A percentile compares a stretch with the other conserved stretches of the same genome.
phyloP scores from a whole-genome alignment of 2,329 filamentous ascomycete genomes.

The Berkeleyomyces basicola region DNA sequence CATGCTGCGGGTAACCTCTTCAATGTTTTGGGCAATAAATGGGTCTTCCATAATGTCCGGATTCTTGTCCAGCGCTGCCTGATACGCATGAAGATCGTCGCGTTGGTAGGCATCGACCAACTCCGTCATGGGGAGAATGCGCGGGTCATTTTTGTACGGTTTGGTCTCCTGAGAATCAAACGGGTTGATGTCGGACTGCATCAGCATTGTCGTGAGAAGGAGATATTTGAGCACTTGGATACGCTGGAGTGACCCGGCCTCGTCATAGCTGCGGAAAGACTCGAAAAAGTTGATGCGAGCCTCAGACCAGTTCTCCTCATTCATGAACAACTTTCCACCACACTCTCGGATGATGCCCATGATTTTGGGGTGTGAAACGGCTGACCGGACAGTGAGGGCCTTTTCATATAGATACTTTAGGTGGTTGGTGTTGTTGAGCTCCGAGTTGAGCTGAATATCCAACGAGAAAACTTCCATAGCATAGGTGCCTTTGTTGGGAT shows the following conservation, averaged over 20 bases:
- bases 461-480: slow-evolving; percentile 89
- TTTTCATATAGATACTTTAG: slow-evolving; percentile 84
- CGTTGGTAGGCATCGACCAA: slow-evolving; percentile 92
- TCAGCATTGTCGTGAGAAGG: slow-evolving; percentile 91
- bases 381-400: slow-evolving; percentile 83
- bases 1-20: slow-evolving; percentile 96
- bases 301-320: slow-evolving; percentile 97
- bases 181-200: slow-evolving; percentile 96
- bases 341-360: slow-evolving; percentile 99
- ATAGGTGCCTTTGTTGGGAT: slow-evolving; percentile 92
- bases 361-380: slow-evolving; percentile 93
- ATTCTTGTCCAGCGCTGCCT: slow-evolving; percentile 72
- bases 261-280: slow-evolving; percentile 96
- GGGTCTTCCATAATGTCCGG: slow-evolving; percentile 78
- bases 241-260: slow-evolving; percentile 76
- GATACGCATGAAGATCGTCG: slow-evolving; percentile 85
- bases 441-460: slow-evolving; percentile 97
- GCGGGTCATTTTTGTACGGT: slow-evolving; percentile 88
- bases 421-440: slow-evolving; percentile 94
- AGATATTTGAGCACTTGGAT: slow-evolving; percentile 97
- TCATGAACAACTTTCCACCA: slow-evolving; percentile 99
- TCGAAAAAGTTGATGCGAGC: slow-evolving; percentile 97
- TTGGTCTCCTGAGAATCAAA: slow-evolving; percentile 99
- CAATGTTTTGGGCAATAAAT: slow-evolving; percentile 97
- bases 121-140: slow-evolving; percentile 93